A percentile compares a stretch with the other conserved stretches of the same genome.
Evolutionary conservation across 106 monocot species (phyloP).

Genomic region (Dioscorea dumetorum): DNA sequence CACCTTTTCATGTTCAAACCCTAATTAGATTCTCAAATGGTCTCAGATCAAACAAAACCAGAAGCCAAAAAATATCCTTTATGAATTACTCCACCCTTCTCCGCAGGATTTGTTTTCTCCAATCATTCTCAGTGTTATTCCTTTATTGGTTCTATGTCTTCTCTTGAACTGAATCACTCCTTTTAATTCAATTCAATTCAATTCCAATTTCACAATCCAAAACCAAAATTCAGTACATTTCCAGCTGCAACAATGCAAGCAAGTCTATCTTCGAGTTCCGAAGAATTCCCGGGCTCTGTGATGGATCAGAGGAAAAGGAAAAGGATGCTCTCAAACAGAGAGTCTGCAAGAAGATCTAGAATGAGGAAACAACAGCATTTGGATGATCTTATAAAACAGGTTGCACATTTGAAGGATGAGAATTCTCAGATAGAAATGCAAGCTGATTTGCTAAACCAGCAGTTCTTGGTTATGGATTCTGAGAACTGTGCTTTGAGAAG

Average conservation of each 20-base stretch:
- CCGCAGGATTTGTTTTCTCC: slow-evolving; percentile 37
- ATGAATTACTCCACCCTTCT: slow-evolving; percentile 31
- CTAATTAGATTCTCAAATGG: slow-evolving; percentile 9
- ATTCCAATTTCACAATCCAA: too few species aligned
- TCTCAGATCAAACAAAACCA: neutral
- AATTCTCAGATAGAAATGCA: slow-evolving; percentile 39
- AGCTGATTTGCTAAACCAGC: slow-evolving; percentile 18
- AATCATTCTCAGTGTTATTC: slow-evolving; percentile 65
- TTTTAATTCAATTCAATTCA: neutral
- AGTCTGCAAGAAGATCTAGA: slow-evolving; percentile 72
- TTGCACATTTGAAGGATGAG: slow-evolving; percentile 35
- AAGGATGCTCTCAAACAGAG: slow-evolving; percentile 78
- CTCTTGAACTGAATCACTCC: slow-evolving; percentile 23
- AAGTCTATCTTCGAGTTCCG: slow-evolving; percentile 26
- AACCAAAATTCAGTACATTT: neutral
- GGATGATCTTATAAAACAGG: slow-evolving; percentile 40
- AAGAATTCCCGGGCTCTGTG: slow-evolving; percentile 5
- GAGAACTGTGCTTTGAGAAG: slow-evolving; percentile 49
- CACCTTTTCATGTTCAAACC: neutral
- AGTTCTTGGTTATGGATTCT: slow-evolving; percentile 22
- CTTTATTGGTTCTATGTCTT: slow-evolving; percentile 72
- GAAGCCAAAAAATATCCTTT: slow-evolving; percentile 9
- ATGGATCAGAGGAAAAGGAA: slow-evolving; percentile 42
- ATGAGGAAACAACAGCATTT: slow-evolving; percentile 76
- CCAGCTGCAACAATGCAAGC: neutral